These are phyloP conservation scores for Suillus spraguei DNA, from an alignment of 768 basidiomycete species.

Conservation along the genomic window DNA sequence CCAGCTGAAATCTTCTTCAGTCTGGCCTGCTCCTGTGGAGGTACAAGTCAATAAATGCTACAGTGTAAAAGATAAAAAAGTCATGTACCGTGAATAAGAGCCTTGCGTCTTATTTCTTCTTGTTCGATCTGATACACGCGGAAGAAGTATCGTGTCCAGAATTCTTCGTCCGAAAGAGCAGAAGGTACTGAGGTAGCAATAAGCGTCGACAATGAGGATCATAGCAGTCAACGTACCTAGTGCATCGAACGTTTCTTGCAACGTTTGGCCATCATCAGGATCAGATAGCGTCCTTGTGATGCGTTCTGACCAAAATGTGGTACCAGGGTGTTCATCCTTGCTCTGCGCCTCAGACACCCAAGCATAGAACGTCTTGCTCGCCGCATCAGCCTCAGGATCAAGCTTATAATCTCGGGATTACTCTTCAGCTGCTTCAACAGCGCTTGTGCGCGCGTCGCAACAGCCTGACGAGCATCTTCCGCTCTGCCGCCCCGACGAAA, in stretches of 20 bases:
- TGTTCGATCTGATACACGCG: conserved; percentile 75
- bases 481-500: conserved; percentile 30
- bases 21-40: conserved; percentile 55
- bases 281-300: conserved; percentile 53
- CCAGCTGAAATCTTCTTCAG: conserved; percentile 91
- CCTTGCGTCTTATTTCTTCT: conserved; percentile 81
- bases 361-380: conserved; percentile 52
- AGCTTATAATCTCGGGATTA: conserved; percentile 76
- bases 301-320: conserved; percentile 55
- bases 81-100: conserved; percentile 66
- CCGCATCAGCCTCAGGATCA: conserved; percentile 71
- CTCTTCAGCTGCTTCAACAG: conserved; percentile 71
- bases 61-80: background rate
- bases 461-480: conserved; percentile 52
- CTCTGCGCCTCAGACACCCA: conserved; percentile 65
- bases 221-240: conserved; percentile 52
- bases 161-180: conserved; percentile 59
- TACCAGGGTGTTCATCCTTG: conserved; percentile 51
- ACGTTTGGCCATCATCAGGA: conserved; percentile 49
- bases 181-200: conserved; percentile 60
- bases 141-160: conserved; percentile 94
- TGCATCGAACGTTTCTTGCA: conserved; percentile 54
- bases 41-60: conserved; percentile 11
- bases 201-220: background rate
- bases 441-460: conserved; percentile 76